These are phyloP conservation scores for Usnea hakonensis DNA, from an alignment of 495 filamentous ascomycete species.

Conservation along the genomic window DNA sequence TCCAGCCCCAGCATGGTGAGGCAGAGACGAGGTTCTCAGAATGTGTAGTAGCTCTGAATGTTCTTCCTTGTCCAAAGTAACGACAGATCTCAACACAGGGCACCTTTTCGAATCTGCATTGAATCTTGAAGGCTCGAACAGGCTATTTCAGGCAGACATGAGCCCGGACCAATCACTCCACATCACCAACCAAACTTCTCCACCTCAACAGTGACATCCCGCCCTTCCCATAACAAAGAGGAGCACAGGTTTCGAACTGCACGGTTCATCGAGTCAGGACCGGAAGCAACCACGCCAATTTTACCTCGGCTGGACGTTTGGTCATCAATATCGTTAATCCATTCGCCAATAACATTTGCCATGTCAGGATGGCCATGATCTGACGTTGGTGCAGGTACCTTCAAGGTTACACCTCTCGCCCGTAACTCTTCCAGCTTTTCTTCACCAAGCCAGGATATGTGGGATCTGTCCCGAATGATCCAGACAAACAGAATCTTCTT, in stretches of 20 bases:
- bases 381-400: conserved; percentile 44
- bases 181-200: conserved; percentile 23
- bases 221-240: conserved; percentile 8
- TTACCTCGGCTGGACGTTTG: background rate
- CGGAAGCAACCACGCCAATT: conserved; percentile 19
- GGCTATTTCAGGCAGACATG: background rate
- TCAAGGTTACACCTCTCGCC: conserved; percentile 38
- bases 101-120: no score
- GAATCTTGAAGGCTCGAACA: background rate
- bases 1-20: no score
- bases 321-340: conserved; percentile 2
- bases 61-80: no score
- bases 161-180: background rate
- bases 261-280: conserved; percentile 23
- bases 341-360: background rate
- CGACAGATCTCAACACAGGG: no score
- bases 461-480: conserved; percentile 45
- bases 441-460: conserved; percentile 43
- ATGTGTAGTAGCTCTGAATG: no score
- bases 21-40: no score
- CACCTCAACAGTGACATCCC: conserved; percentile 17
- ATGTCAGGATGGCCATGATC: conserved; percentile 48
- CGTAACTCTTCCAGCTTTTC: conserved; percentile 39
- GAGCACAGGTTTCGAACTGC: conserved; percentile 16
- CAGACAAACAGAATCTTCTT: conserved; percentile 48